Evolutionary conservation across 768 basidiomycete species (phyloP).

Genomic region (Rhodosporidiobolus odoratus): DNA sequence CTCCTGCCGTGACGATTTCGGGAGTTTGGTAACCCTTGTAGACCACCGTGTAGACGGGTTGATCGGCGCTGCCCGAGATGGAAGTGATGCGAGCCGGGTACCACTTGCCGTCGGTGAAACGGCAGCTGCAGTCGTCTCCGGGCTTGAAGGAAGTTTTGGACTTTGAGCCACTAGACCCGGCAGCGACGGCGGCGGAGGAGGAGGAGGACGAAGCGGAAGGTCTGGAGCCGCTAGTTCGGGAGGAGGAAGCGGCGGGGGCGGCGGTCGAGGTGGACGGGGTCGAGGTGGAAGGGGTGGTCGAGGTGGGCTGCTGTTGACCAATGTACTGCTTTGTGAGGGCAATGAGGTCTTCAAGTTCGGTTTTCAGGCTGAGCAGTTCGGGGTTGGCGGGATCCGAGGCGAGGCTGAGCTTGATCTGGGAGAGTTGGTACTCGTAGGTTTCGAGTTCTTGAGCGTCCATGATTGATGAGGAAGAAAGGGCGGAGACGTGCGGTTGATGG

Average conservation of each 20-base stretch:
- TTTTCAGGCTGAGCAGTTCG: conserved; percentile 66
- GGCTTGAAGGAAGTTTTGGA: conserved; percentile 54
- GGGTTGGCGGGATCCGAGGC: conserved; percentile 66
- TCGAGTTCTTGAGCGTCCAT: conserved; percentile 72
- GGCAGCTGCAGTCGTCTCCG: conserved; percentile 78
- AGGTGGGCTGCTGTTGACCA: too few species aligned
- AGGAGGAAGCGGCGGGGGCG: conserved; percentile 54
- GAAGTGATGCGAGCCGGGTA: conserved; percentile 84
- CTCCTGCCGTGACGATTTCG: conserved; percentile 63
- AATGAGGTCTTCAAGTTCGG: conserved; percentile 77
- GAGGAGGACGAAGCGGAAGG: conserved; percentile 32
- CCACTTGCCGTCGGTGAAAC: conserved; percentile 76
- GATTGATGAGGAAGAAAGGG: neutral
- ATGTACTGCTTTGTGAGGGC: conserved; percentile 60
- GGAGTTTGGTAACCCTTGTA: conserved; percentile 90
- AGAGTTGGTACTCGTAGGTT: conserved; percentile 59
- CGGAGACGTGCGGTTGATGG: neutral
- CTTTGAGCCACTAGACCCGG: neutral
- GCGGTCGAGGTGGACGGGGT: conserved; percentile 48
- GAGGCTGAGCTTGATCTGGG: conserved; percentile 75
- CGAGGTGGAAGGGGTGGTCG: conserved; percentile 46
- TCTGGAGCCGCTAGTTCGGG: conserved; percentile 47
- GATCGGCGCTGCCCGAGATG: conserved; percentile 72
- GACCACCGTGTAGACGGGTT: conserved; percentile 78
- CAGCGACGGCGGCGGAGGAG: conserved; percentile 40